phyloP scores from a whole-genome alignment of 768 basidiomycete genomes.

The Pholiota molesta region DNA sequence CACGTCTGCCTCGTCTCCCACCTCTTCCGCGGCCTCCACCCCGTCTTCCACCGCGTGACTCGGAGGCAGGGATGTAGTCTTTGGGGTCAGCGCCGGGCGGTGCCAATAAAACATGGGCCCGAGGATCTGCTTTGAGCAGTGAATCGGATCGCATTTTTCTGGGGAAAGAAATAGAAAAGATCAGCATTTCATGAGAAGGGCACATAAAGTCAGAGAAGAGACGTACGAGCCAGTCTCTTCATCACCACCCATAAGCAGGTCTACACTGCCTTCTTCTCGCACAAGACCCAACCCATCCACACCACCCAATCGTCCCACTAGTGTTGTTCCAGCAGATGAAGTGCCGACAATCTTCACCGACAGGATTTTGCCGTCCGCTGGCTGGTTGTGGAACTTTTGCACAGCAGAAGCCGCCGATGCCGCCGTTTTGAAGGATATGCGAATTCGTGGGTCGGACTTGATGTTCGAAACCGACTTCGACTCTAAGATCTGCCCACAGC shows the following conservation, averaged over 20 bases:
- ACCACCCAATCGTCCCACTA: slow-evolving; percentile 62
- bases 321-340: slow-evolving; percentile 49
- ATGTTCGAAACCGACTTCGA: slow-evolving; percentile 39
- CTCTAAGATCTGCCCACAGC: slow-evolving; percentile 68
- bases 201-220: neutral
- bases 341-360: slow-evolving; percentile 64
- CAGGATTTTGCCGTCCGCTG: slow-evolving; percentile 80
- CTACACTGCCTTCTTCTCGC: slow-evolving; percentile 55
- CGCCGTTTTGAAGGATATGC: slow-evolving; percentile 72
- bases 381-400: slow-evolving; percentile 75
- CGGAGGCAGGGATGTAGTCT: slow-evolving; percentile 44
- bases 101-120: slow-evolving; percentile 67
- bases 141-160: slow-evolving; percentile 90
- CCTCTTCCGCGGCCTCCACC: slow-evolving; percentile 42
- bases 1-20: slow-evolving; percentile 39
- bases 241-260: slow-evolving; percentile 60
- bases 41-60: slow-evolving; percentile 38
- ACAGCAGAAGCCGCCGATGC: slow-evolving; percentile 69
- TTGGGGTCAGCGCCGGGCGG: slow-evolving; percentile 67
- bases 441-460: slow-evolving; percentile 55
- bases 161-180: slow-evolving; percentile 1
- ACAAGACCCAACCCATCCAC: slow-evolving; percentile 54
- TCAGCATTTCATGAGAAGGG: neutral
- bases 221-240: slow-evolving; percentile 61
- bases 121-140: slow-evolving; percentile 61